phyloP scores from a whole-genome alignment of 1,284 basidiomycete species.

The Peniophora sp. region DNA sequence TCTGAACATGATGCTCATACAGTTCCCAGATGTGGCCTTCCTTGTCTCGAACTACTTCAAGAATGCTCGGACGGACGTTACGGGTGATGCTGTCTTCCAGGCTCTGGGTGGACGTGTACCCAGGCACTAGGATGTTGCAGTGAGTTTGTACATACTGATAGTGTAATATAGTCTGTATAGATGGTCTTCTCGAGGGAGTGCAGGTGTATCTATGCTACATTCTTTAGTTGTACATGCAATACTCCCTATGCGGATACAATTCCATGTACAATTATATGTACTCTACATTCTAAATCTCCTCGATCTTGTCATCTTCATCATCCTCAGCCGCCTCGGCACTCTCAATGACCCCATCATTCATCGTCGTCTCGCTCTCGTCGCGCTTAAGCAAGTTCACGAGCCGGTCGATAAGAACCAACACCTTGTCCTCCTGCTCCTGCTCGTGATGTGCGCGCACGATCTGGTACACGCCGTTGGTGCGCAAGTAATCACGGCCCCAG shows the following conservation, averaged over 20 bases:
- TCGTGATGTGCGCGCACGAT: slow-evolving; percentile 80
- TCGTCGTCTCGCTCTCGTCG: slow-evolving; percentile 51
- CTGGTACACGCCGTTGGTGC: slow-evolving; percentile 81
- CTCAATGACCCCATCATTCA: slow-evolving; percentile 19
- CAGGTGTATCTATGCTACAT: too few species aligned
- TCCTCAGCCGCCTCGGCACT: slow-evolving; percentile 22
- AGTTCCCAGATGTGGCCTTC: slow-evolving; percentile 61
- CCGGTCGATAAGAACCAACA: slow-evolving; percentile 56
- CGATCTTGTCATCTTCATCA: slow-evolving; percentile 48
- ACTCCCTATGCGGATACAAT: too few species aligned
- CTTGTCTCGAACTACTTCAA: slow-evolving; percentile 75
- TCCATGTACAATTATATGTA: too few species aligned
- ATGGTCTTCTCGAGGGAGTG: too few species aligned
- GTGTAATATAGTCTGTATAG: too few species aligned
- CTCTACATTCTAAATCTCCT: slow-evolving; percentile 33
- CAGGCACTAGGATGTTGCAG: too few species aligned
- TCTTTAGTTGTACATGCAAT: too few species aligned
- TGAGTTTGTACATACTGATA: too few species aligned
- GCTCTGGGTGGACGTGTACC: background rate
- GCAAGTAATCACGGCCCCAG: slow-evolving; percentile 78
- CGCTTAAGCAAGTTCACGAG: slow-evolving; percentile 72
- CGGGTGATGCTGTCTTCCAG: background rate
- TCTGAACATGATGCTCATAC: background rate
- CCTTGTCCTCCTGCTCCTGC: slow-evolving; percentile 74
- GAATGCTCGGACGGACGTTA: slow-evolving; percentile 34